phyloP scores from a whole-genome alignment of 129 eudicot species.

The Arctium lappa region DNA sequence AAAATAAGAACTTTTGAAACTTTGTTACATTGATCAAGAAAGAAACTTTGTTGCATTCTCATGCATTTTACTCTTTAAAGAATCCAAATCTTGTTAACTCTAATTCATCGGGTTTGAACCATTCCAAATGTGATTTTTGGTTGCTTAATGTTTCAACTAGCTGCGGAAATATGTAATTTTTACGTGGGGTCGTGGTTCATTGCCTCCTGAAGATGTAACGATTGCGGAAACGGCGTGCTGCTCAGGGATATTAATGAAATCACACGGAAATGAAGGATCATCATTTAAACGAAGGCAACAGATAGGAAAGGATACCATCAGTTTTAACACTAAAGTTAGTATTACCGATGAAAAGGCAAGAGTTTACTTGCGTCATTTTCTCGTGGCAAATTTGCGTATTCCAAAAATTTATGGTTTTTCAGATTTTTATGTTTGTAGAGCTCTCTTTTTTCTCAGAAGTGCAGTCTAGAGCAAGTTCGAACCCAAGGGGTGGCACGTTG shows the following conservation, averaged over 20 bases:
- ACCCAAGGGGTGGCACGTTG: constrained; percentile 24
- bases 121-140: neutral
- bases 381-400: neutral
- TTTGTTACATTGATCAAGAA: neutral
- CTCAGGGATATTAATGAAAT: constrained; percentile 32
- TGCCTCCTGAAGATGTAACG: constrained; percentile 40
- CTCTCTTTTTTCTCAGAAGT: constrained; percentile 22
- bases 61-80: neutral
- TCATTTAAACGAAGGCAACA: constrained; percentile 36
- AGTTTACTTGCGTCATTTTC: neutral
- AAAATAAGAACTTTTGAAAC: too few species aligned
- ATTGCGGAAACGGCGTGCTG: constrained; percentile 41
- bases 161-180: constrained; percentile 72
- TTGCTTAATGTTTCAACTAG: constrained; percentile 31
- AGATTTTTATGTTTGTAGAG: neutral
- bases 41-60: too few species aligned
- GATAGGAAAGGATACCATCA: constrained; percentile 37
- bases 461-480: constrained; percentile 19
- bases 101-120: constrained; percentile 1
- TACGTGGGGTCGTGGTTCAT: constrained; percentile 65
- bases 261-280: constrained; percentile 40
- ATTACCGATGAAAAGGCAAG: constrained; percentile 42
- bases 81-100: neutral
- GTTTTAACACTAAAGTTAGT: constrained; percentile 47
- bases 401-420: neutral